Conservation (phyloP, 441 rosid genomes). For the Gossypium gossypioides region DNA sequence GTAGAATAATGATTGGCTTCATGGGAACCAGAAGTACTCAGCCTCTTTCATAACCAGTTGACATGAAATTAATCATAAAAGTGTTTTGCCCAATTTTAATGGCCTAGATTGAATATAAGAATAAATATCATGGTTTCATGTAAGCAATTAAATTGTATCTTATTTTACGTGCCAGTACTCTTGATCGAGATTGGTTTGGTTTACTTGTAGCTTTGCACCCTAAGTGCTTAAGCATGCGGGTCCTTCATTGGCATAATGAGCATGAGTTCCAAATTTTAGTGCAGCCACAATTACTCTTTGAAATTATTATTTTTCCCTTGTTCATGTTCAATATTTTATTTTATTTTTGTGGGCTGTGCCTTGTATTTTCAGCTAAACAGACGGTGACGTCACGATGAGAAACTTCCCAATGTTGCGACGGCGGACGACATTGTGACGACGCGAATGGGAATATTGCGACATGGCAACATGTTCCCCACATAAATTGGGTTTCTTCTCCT, state of each 20-base stretch:
- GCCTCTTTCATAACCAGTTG: constrained; percentile 16
- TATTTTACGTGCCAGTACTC: constrained; percentile 18
- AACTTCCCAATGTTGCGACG: no score
- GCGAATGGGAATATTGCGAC: no score
- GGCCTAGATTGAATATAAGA: constrained; percentile 19
- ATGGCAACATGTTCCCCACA: no score
- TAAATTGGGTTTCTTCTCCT: no score
- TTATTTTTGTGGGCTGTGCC: not conserved
- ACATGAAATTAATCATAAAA: constrained; percentile 13
- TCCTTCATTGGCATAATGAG: constrained; percentile 43
- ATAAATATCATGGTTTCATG: constrained; percentile 3
- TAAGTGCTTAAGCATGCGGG: constrained; percentile 44
- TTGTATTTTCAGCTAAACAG: no score
- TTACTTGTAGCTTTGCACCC: constrained; percentile 50
- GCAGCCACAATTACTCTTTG: constrained; percentile 36
- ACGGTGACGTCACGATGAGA: fast-evolving
- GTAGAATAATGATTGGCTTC: constrained; percentile 32
- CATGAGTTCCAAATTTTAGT: constrained; percentile 47
- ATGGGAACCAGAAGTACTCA: constrained; percentile 22
- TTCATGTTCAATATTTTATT: not conserved
- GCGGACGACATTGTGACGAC: no score
- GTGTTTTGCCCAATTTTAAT: constrained; percentile 6
- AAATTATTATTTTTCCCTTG: constrained; percentile 15
- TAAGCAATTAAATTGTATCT: constrained; percentile 1
- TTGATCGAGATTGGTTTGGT: constrained; percentile 28